Evolutionary conservation across 768 basidiomycete species (phyloP).

Genomic region (Xerocomus potaroensis): DNA sequence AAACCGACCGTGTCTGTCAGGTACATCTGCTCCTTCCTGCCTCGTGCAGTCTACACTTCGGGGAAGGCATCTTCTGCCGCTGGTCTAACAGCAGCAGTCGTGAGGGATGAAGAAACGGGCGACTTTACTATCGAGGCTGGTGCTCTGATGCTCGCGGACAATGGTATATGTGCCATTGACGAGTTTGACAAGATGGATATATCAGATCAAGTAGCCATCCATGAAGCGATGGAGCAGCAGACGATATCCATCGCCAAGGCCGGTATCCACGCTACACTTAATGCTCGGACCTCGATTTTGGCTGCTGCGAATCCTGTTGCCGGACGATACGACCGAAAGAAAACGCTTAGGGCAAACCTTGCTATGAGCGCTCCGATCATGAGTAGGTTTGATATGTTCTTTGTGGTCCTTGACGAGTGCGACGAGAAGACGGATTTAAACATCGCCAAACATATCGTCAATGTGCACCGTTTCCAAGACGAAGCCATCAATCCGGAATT

Average conservation of each 20-base stretch:
- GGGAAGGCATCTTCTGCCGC: constrained; percentile 99
- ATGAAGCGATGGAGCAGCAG: constrained; percentile 99
- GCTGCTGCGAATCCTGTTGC: constrained; percentile 98
- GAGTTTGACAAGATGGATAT: constrained; percentile 99
- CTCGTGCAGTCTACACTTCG: constrained; percentile 96
- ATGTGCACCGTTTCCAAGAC: constrained; percentile 93
- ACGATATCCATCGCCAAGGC: constrained; percentile 99
- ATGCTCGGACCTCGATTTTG: constrained; percentile 94
- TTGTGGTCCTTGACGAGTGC: constrained; percentile 96
- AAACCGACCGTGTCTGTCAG: constrained; percentile 36
- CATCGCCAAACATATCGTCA: constrained; percentile 95
- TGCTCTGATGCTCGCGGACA: constrained; percentile 98
- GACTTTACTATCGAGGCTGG: constrained; percentile 99
- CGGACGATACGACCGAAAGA: constrained; percentile 94
- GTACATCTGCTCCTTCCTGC: constrained; percentile 96
- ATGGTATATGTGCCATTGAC: constrained; percentile 99
- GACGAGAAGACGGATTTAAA: constrained; percentile 89
- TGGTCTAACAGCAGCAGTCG: constrained; percentile 97
- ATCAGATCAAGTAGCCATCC: constrained; percentile 96
- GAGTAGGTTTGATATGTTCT: constrained; percentile 98
- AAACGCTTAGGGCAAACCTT: constrained; percentile 84
- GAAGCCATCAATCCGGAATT: constrained; percentile 96
- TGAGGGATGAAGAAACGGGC: constrained; percentile 97
- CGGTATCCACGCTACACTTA: constrained; percentile 97
- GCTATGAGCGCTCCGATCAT: constrained; percentile 99